Base-by-base conservation (phyloP, 768 basidiomycete species). In the Agrocybe pediades region DNA sequence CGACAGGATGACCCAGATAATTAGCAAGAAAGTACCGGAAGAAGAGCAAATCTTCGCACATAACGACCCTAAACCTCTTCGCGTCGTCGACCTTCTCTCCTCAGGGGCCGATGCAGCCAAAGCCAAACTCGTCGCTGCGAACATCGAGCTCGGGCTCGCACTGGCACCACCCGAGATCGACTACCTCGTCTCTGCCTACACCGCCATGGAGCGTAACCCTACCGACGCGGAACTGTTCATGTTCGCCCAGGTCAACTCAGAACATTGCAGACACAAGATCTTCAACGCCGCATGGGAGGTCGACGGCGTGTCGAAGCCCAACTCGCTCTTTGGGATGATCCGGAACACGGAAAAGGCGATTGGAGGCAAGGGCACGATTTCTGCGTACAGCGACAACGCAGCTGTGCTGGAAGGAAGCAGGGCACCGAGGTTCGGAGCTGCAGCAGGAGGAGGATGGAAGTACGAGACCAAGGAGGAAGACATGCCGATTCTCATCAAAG, bases 231-330 rank as follows among this genome's bases (percentile, higher is more conserved):
- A 99, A 68, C 79, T 99, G 7, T 99, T 99, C 82, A 99, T 98
- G 97, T 99, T 98, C 70, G 96, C 97, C 2, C 97, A 99, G 67
- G 96, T 99, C 68, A 99, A 99, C 74, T 98, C 95, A n/a, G 97
- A 99, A 70, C 97, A 98, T 66, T 99, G 97, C 70, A 82, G 97
- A 27, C 97, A 99, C 80, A 99, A 99, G 74, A 98, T 98, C 61
- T 99, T 98, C 79, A 99, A 99, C 67, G 95, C 97, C 0, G 81
- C 90, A 15, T 99, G 97, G 97, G 91, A 85, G 9, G 83, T 99
- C 59, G 90, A 98, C 62, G 88, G 80, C 2, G 62, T 76, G 36
- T 63, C 76, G 9, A 76, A 84, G 62, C 81, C 88, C 53, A 74
- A 75, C 41, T 91, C 92, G 3, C 83, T 98, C 19, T 99, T 99